These are phyloP conservation scores for Verticillium isaacii DNA, from an alignment of 2,329 filamentous ascomycete species.

Conservation along the genomic window DNA sequence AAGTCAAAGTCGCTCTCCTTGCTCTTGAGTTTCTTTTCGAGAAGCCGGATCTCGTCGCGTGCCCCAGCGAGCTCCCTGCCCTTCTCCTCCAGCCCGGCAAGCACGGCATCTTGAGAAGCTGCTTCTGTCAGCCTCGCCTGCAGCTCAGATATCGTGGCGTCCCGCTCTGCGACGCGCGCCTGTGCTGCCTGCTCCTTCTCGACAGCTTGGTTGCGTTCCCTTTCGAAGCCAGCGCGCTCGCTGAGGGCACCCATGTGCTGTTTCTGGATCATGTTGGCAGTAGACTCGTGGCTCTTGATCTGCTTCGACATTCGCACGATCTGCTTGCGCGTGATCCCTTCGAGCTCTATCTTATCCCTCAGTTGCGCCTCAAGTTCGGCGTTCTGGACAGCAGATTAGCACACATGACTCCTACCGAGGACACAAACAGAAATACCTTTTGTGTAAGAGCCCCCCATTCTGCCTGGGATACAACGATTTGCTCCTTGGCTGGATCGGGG, in stretches of 20 bases:
- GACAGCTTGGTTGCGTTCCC: constrained; percentile 36
- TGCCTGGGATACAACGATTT: background rate
- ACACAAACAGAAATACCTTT: background rate
- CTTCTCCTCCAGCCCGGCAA: constrained; percentile 18
- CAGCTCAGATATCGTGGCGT: constrained; percentile 31
- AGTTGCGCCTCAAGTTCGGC: constrained; percentile 28
- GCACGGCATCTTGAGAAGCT: constrained; percentile 29
- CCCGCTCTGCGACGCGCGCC: constrained; percentile 30
- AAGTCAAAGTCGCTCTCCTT: constrained; percentile 50
- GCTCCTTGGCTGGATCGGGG: background rate
- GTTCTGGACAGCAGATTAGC: background rate
- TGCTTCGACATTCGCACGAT: constrained; percentile 21
- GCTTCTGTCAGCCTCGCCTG: constrained; percentile 30
- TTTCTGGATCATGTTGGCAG: constrained; percentile 38
- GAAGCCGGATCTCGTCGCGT: constrained; percentile 29
- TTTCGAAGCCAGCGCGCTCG: constrained; percentile 44
- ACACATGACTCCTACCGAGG: background rate
- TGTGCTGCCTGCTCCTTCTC: constrained; percentile 32
- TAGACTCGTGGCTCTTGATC: constrained; percentile 39
- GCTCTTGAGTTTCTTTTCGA: constrained; percentile 31
- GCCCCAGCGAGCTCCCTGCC: constrained; percentile 35
- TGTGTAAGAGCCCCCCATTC: background rate
- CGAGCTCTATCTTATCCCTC: constrained; percentile 19
- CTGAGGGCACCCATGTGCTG: constrained; percentile 44
- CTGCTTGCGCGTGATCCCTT: constrained; percentile 12